Evolutionary conservation across 2,329 filamentous ascomycete genomes (phyloP), one percentile per base, ranked within the genome.

Genomic region (Cladosporium sp.): DNA sequence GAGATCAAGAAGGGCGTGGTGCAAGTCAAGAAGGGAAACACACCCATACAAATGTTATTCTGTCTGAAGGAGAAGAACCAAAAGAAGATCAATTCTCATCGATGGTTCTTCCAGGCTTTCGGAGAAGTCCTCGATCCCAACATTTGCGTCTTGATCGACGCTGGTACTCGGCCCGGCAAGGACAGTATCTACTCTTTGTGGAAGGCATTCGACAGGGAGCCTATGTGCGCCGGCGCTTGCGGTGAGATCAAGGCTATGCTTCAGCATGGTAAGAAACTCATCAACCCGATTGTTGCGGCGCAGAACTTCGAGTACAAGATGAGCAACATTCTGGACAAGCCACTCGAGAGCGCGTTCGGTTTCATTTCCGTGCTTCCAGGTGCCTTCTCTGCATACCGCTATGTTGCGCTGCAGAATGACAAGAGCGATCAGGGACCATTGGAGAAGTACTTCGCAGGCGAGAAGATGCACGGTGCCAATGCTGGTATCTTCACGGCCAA

Each of bases 281-380:
- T 97, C 65, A 99, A 97, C 70, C 94, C 94, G 0, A 83, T 99
- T 4, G 90, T 99, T 20, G 94, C 94, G 2, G 92, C 92, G 0
- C 94, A 99, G 70, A 99, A 99, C 72, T 99, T 99, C 68, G 94
- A 99, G 78, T 99, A 99, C 83, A 99, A 99, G 82, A 96, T 99
- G 89, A 96, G 91, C 74, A 99, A 99, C 71, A 99, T 99, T 71
- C 83, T 99, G 45, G 94, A 99, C 74, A 99, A 99, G 78, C 94
- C 94, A 2, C 80, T 99, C 40, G 94, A 99, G 73, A 97, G 93
- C 3, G 90, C 93, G 0, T 99, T 99, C 74, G 94, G 94, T 49
- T 99, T 97, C 77, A 97, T 99, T 72, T 91, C 90, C 45, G 94
- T 99, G 69, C 81, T 99, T 70, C 94, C 94, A 0, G 94, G 94